Evolutionary conservation across 2,329 filamentous ascomycete species (phyloP).

Genomic region (Fusarium fujikuroi): DNA sequence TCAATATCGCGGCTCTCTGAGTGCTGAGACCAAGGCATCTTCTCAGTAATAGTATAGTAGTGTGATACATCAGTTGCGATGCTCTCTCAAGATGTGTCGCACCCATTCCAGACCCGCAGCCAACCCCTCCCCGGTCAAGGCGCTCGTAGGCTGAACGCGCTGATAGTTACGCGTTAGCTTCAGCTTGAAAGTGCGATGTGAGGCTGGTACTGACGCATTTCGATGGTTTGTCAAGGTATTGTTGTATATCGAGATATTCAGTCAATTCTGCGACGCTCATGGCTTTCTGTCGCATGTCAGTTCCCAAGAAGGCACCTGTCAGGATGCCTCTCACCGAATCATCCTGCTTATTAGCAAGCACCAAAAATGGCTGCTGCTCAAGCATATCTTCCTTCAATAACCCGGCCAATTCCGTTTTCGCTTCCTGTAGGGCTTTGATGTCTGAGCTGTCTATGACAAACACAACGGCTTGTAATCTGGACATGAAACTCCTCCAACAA

Average conservation of each 20-base stretch:
- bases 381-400: background rate
- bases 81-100: background rate
- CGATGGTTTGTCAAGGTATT: background rate
- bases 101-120: background rate
- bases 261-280: background rate
- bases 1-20: background rate
- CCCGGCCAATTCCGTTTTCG: background rate
- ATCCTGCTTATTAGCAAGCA: constrained; percentile 23
- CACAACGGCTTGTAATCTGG: background rate
- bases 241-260: background rate
- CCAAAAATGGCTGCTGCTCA: background rate
- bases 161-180: background rate
- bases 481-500: constrained; percentile 4
- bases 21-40: fast-evolving
- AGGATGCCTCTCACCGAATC: background rate
- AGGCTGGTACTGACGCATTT: background rate
- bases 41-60: fast-evolving
- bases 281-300: background rate
- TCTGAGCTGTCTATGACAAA: constrained; percentile 11
- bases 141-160: background rate
- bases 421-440: background rate
- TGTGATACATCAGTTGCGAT: fast-evolving
- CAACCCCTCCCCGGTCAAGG: background rate
- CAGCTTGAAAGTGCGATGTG: fast-evolving
- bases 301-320: no score